These are phyloP conservation scores for Bifiguratus adelaidae DNA, from an alignment of 192 early-diverging fungal genomes.

Conservation along the genomic window DNA sequence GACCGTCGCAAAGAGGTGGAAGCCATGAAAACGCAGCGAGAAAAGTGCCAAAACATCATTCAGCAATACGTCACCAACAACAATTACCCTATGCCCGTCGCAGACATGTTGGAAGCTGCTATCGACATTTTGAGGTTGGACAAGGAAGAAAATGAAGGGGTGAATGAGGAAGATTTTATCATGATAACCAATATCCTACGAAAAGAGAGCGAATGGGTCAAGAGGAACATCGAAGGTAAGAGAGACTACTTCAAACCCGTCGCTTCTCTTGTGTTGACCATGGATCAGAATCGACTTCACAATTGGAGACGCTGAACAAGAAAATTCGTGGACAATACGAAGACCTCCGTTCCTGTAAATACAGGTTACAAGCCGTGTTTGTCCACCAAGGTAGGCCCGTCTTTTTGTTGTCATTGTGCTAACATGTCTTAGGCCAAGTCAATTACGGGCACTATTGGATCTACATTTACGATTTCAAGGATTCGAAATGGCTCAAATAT, in stretches of 20 bases:
- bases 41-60: neutral
- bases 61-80: neutral
- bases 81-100: conserved; percentile 10
- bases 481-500: conserved; percentile 58
- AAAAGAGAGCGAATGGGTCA: conserved; percentile 1
- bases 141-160: neutral
- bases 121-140: conserved; percentile 4
- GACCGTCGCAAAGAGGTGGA: conserved; percentile 17
- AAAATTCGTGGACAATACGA: conserved; percentile 20
- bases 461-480: conserved; percentile 48
- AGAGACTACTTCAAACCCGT: no score
- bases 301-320: neutral
- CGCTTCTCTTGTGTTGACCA: no score
- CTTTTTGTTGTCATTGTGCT: neutral
- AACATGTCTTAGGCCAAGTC: conserved; percentile 20
- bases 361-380: conserved; percentile 68
- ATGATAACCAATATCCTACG: conserved; percentile 3
- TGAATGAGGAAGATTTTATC: neutral
- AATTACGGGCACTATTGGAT: conserved; percentile 77
- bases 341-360: conserved; percentile 26
- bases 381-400: conserved; percentile 46
- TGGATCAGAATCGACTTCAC: neutral
- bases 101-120: conserved; percentile 19
- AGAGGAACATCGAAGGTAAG: conserved; percentile 4
- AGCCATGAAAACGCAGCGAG: conserved; percentile 7